These are phyloP conservation scores for Euphrasia confusa DNA, from an alignment of 257 asterid species.

Conservation along the genomic window DNA sequence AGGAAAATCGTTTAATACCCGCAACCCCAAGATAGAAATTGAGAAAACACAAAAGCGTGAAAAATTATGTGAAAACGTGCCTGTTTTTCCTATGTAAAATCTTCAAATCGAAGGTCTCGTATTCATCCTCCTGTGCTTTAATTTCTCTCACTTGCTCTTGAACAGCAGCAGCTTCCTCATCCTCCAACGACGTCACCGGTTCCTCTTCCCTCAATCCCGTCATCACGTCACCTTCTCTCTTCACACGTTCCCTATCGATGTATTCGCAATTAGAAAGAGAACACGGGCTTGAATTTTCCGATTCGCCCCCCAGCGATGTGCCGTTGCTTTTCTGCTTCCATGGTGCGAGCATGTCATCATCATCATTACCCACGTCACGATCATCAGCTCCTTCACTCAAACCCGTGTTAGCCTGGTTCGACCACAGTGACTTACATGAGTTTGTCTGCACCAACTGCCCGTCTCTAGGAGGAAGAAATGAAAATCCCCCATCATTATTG, in stretches of 20 bases:
- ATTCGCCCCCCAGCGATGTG: slow-evolving; percentile 63
- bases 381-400: slow-evolving; percentile 50
- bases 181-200: slow-evolving; percentile 62
- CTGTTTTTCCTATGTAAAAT: slow-evolving; percentile 98
- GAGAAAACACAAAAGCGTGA: not conserved
- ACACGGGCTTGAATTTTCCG: slow-evolving; percentile 39
- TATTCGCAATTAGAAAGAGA: slow-evolving; percentile 73
- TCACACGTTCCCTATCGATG: slow-evolving; percentile 45
- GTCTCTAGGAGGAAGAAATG: slow-evolving; percentile 89
- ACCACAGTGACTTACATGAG: slow-evolving; percentile 58
- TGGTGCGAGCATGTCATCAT: slow-evolving; percentile 59
- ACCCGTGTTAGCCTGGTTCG: slow-evolving; percentile 49
- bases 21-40: no score
- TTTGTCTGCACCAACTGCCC: slow-evolving; percentile 53
- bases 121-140: slow-evolving; percentile 96
- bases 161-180: slow-evolving; percentile 93
- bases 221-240: slow-evolving; percentile 45
- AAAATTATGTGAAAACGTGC: slow-evolving; percentile 31
- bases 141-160: slow-evolving; percentile 98
- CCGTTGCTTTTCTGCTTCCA: slow-evolving; percentile 72
- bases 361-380: slow-evolving; percentile 46
- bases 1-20: not conserved
- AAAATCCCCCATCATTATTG: slow-evolving; percentile 71
- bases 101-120: slow-evolving; percentile 87
- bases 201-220: slow-evolving; percentile 55